Conservation (phyloP, 2,329 filamentous ascomycete species). For the Aureobasidium uvarum region DNA sequence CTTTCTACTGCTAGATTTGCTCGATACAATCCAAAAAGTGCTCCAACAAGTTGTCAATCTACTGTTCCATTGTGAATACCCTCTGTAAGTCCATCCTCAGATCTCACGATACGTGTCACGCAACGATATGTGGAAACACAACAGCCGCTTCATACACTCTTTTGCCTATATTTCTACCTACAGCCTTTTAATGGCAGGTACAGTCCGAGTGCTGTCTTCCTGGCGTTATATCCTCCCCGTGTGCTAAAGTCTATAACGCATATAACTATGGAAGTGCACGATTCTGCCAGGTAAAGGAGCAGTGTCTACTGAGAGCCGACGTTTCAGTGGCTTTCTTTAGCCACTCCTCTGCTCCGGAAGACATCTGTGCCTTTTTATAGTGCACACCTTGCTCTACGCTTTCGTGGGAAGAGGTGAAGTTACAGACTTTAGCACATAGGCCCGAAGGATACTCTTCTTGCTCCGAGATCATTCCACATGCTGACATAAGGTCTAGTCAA, state of each 20-base stretch:
- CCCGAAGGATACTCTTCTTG: neutral
- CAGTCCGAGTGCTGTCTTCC: too few relatives aligned
- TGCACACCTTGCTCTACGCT: neutral
- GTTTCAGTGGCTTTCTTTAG: neutral
- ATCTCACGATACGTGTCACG: neutral
- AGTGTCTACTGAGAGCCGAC: neutral
- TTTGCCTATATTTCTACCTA: neutral
- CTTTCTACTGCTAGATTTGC: slow-evolving; percentile 10
- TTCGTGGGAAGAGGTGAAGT: neutral
- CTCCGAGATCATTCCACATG: too few relatives aligned
- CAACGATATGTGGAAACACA: too few relatives aligned
- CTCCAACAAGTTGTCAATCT: neutral
- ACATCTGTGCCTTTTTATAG: neutral
- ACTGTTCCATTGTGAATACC: neutral
- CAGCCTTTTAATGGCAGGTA: too few relatives aligned
- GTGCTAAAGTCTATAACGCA: too few relatives aligned
- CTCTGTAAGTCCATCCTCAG: neutral
- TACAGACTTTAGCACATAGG: neutral
- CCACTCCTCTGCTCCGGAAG: neutral
- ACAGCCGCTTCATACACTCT: neutral
- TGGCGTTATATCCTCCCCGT: too few relatives aligned
- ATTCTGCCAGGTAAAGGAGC: neutral
- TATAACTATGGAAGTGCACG: neutral
- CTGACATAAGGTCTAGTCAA: neutral
- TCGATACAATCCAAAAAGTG: neutral